Base-by-base conservation (phyloP, 2,329 filamentous ascomycete species). In the Venturia effusa region DNA sequence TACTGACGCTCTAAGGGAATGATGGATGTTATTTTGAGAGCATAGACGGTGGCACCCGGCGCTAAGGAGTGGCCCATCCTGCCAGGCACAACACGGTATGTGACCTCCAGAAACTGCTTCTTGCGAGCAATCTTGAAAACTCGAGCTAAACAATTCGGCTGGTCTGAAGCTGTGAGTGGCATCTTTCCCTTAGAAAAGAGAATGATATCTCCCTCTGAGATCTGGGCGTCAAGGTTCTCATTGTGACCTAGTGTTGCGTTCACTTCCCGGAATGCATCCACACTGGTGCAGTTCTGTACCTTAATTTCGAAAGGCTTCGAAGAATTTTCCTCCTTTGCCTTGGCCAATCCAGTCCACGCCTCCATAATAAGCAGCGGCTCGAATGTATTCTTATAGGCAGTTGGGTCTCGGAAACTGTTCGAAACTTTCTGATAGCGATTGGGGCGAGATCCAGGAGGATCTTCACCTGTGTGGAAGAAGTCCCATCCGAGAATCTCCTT, bases 1-100 rank as follows among this genome's bases (percentile, higher is more conserved):
- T 92, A 99, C 75, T 99, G 94, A 74, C 94, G 88, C 78, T 99
- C 93, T 61, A 97, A 87, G 0, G 94, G 94, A 1, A 89, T 96
- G 79, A 99, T 89, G 66, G 93, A 96, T 63, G 92, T 91, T 68
- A 99, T 86, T 71, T 95, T 96, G 64, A 90, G 81, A 1, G 87
- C 92, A 69, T 86, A 83, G 0, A 96, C 80, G 45, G 84, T 85
- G 19, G 83, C 80, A 45, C 89, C 87, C 0, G 90, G 88, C 45
- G 84, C 82, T 59, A 97, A 80, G 32, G 81, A 80, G 51, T 83
- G 79, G 32, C 91, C 80, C 41, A 86, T 80, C 61, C 86, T 84
- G 27, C 77, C 78, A 67, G 87, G 86, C 68, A 89, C 88, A 59
- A 96, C 83, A 64, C 91, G 89, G 75, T 92, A 97, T 11, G 92